Evolutionary conservation across 2,329 filamentous ascomycete genomes (phyloP).

Genomic region (Ceratocystis diversiconidia): DNA sequence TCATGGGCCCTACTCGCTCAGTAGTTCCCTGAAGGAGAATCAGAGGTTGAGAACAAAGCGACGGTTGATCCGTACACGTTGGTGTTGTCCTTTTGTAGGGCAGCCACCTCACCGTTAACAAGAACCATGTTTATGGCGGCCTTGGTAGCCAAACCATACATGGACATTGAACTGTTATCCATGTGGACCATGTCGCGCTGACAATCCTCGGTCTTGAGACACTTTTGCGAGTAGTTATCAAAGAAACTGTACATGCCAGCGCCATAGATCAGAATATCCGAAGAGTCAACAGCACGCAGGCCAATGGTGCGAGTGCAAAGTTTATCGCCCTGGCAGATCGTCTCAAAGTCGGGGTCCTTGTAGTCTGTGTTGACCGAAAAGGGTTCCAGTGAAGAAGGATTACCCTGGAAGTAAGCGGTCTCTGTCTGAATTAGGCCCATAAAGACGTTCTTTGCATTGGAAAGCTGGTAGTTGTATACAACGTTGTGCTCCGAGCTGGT

Average conservation of each 20-base stretch:
- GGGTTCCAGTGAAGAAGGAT: conserved; percentile 56
- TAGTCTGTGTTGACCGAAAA: conserved; percentile 45
- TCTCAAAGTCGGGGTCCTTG: conserved; percentile 53
- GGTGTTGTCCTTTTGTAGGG: conserved; percentile 45
- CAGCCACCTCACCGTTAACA: conserved; percentile 39
- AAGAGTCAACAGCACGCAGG: conserved; percentile 53
- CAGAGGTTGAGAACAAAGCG: conserved; percentile 32
- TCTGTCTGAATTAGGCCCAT: conserved; percentile 78
- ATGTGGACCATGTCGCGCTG: conserved; percentile 66
- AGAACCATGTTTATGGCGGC: conserved; percentile 60
- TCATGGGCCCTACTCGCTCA: background rate
- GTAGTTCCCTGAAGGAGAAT: conserved; percentile 2
- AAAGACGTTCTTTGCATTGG: conserved; percentile 63
- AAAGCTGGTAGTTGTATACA: conserved; percentile 74
- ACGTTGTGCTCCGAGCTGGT: conserved; percentile 55
- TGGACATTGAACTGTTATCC: conserved; percentile 46
- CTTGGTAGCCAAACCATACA: conserved; percentile 63
- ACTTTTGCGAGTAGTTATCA: conserved; percentile 63
- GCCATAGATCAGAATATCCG: conserved; percentile 54
- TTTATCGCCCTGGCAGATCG: conserved; percentile 32
- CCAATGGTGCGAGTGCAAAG: conserved; percentile 63
- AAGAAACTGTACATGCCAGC: conserved; percentile 72
- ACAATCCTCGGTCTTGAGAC: conserved; percentile 52
- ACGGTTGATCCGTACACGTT: conserved; percentile 52
- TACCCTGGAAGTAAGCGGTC: conserved; percentile 77